These are phyloP conservation scores for Discostella pseudostelligera DNA, from an alignment of 108 stramenopile species.

Conservation along the genomic window DNA sequence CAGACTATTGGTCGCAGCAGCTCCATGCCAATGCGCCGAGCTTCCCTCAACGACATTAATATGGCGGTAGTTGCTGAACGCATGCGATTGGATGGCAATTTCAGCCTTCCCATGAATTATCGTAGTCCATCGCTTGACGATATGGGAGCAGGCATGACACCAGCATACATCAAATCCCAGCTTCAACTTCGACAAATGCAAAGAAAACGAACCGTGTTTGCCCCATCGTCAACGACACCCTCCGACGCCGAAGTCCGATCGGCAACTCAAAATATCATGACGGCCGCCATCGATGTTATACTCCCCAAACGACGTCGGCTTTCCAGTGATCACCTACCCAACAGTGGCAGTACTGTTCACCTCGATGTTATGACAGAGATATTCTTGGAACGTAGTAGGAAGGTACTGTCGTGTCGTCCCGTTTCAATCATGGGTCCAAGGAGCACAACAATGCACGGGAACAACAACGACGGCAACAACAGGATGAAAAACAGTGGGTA, in stretches of 20 bases:
- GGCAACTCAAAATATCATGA: background rate
- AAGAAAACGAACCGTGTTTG: background rate
- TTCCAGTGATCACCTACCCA: background rate
- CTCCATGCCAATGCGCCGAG: too few relatives aligned
- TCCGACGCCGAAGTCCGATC: conserved; percentile 3
- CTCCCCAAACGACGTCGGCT: background rate
- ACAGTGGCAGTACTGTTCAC: background rate
- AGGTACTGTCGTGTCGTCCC: conserved; percentile 5
- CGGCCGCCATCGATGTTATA: conserved; percentile 5
- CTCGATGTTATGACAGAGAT: conserved; percentile 35
- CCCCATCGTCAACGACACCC: background rate
- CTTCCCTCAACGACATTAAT: too few relatives aligned
- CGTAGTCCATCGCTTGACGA: background rate
- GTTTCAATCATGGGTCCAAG: conserved; percentile 1
- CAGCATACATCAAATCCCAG: too few relatives aligned
- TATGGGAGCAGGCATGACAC: too few relatives aligned
- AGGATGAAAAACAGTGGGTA: too few relatives aligned
- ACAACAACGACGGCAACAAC: too few relatives aligned
- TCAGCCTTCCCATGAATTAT: too few relatives aligned
- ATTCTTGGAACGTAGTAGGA: conserved; percentile 24
- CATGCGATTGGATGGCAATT: too few relatives aligned
- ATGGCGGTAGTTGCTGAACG: too few relatives aligned
- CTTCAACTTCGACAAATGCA: too few relatives aligned
- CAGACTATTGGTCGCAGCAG: too few relatives aligned
- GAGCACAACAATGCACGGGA: background rate